A percentile compares a stretch with the other conserved stretches of the same genome.
phyloP scores from a whole-genome alignment of 352 stramenopile species.

The Thraustochytrium sp. region DNA sequence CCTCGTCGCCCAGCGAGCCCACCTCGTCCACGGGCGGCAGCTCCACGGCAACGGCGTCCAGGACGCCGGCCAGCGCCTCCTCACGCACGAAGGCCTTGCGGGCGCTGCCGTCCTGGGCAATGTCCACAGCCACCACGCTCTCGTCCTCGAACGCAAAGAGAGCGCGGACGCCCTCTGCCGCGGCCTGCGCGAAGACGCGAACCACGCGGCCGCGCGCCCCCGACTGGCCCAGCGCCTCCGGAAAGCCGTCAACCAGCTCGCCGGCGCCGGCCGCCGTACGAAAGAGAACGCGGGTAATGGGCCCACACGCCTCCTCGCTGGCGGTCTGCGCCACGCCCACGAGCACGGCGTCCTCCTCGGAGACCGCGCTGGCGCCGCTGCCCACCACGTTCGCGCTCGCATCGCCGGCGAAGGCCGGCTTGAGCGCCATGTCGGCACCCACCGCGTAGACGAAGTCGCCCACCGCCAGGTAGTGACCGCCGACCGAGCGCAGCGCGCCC shows the following conservation, averaged over 20 bases:
- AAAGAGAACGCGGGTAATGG: background rate
- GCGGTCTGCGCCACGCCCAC: background rate
- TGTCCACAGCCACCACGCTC: background rate
- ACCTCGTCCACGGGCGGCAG: background rate
- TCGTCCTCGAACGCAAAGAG: background rate
- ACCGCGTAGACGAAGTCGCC: background rate
- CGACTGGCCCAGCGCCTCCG: background rate
- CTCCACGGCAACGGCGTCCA: background rate
- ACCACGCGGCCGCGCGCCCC: background rate
- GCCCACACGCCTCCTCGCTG: background rate
- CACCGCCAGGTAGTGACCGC: background rate
- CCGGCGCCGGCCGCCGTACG: background rate
- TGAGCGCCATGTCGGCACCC: background rate
- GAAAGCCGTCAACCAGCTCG: background rate
- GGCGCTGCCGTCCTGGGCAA: background rate
- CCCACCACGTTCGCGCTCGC: background rate
- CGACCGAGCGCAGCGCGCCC: background rate
- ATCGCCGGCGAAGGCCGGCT: background rate
- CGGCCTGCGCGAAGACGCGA: background rate
- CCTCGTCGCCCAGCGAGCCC: background rate
- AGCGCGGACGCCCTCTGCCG: background rate
- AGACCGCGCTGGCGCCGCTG: background rate
- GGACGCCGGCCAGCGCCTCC: background rate
- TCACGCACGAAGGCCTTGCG: constrained; percentile 8
- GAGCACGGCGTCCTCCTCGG: background rate